Percentiles rank a stretch among this genome's conserved stretches.
Conservation (phyloP, 1,284 basidiomycete species). For the Pterulicium gracile region DNA sequence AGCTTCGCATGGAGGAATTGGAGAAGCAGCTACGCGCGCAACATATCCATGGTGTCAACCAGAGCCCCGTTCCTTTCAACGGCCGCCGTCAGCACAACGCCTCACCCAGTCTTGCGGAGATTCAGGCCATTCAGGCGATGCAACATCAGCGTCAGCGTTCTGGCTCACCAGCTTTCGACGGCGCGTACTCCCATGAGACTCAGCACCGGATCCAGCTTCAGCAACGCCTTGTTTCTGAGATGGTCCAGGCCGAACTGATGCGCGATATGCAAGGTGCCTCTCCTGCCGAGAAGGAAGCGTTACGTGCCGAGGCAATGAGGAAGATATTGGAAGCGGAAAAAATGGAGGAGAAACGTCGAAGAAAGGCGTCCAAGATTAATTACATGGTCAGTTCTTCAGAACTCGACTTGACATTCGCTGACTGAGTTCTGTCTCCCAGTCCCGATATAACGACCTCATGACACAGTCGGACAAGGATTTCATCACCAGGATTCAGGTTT, state of each 20-base stretch:
- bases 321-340: slow-evolving; percentile 82
- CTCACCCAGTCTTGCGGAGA: slow-evolving; percentile 25
- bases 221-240: slow-evolving; percentile 59
- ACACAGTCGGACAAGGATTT: slow-evolving; percentile 99
- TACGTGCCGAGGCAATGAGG: slow-evolving; percentile 69
- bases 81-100: slow-evolving; percentile 28
- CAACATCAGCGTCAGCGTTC: slow-evolving; percentile 30
- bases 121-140: slow-evolving; percentile 26
- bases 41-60: slow-evolving; percentile 37
- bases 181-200: slow-evolving; percentile 25
- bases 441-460: slow-evolving; percentile 97
- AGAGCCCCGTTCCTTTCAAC: slow-evolving; percentile 25
- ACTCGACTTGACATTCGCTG: no score
- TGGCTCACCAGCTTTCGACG: slow-evolving; percentile 38
- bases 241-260: slow-evolving; percentile 58
- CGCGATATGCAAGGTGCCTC: slow-evolving; percentile 46
- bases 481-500: slow-evolving; percentile 98
- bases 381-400: slow-evolving; percentile 59
- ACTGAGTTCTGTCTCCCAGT: no score
- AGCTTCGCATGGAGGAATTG: slow-evolving; percentile 47
- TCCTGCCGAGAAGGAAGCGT: slow-evolving; percentile 54
- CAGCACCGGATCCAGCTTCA: slow-evolving; percentile 58
- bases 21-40: slow-evolving; percentile 45
- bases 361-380: slow-evolving; percentile 76
- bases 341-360: slow-evolving; percentile 73